Percentiles rank a stretch among this genome's conserved stretches.
These are phyloP conservation scores for Ceratocystis eucalypticola DNA, from an alignment of 2,329 filamentous ascomycete species.

Conservation along the genomic window DNA sequence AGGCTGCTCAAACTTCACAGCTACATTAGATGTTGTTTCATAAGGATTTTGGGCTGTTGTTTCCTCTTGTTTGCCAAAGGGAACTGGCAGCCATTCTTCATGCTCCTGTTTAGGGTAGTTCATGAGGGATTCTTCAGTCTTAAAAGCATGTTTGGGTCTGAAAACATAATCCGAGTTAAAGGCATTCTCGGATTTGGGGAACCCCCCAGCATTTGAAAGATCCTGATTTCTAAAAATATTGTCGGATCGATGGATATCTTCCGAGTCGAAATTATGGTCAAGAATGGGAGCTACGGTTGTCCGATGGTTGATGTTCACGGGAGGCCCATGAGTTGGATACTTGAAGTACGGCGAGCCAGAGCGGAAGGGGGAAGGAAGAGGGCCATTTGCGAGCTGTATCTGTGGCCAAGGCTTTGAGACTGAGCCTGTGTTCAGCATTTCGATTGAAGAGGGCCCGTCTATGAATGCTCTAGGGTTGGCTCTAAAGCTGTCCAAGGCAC, in stretches of 20 bases:
- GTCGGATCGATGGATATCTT: background rate
- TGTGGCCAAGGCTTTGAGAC: background rate
- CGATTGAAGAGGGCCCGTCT: background rate
- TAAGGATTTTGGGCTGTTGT: too few species aligned
- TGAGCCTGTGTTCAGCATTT: background rate
- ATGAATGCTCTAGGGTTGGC: background rate
- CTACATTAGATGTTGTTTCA: too few species aligned
- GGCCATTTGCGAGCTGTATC: background rate
- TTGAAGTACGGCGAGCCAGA: background rate
- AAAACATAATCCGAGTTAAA: background rate
- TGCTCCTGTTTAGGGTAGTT: too few species aligned
- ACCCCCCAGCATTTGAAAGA: too few species aligned
- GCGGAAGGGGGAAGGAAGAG: background rate
- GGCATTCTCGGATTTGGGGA: background rate
- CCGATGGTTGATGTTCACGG: background rate
- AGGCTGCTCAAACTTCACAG: too few species aligned
- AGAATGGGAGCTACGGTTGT: background rate
- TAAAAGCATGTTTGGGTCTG: background rate
- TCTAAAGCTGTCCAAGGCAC: background rate
- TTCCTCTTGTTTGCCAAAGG: too few species aligned
- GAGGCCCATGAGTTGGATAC: background rate
- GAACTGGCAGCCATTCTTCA: too few species aligned
- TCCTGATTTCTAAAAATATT: background rate
- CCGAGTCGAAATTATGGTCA: background rate
- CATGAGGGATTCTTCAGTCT: background rate